Conservation (phyloP, 2,329 filamentous ascomycete species). For the Didymosphaeria variabile region DNA sequence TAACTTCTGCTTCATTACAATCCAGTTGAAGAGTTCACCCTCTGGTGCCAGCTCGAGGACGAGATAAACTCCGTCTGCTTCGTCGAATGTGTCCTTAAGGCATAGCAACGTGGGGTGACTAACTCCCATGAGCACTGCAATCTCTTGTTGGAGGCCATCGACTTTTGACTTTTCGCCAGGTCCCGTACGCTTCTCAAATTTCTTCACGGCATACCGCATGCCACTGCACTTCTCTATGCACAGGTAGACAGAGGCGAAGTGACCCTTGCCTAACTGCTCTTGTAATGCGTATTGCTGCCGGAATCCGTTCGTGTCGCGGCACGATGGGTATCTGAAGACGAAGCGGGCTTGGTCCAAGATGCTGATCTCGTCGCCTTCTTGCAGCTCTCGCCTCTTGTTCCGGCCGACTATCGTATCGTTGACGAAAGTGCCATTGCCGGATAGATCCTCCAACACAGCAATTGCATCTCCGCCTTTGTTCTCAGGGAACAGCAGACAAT, state of each 20-base stretch:
- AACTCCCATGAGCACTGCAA: slow-evolving; percentile 96
- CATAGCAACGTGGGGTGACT: slow-evolving; percentile 93
- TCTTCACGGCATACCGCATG: slow-evolving; percentile 87
- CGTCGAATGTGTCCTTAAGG: slow-evolving; percentile 93
- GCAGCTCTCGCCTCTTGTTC: slow-evolving; percentile 87
- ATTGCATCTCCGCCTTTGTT: slow-evolving; percentile 65
- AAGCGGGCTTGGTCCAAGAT: slow-evolving; percentile 87
- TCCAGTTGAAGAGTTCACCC: slow-evolving; percentile 95
- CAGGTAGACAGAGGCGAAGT: slow-evolving; percentile 92
- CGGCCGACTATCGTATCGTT: slow-evolving; percentile 91
- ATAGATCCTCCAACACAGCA: slow-evolving; percentile 90
- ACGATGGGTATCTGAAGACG: slow-evolving; percentile 83
- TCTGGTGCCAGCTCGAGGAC: slow-evolving; percentile 90
- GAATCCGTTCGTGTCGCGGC: slow-evolving; percentile 73
- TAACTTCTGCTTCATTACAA: slow-evolving; percentile 89
- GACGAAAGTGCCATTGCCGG: slow-evolving; percentile 95
- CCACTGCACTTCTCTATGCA: slow-evolving; percentile 88
- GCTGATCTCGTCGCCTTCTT: slow-evolving; percentile 90
- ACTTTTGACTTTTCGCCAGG: slow-evolving; percentile 83
- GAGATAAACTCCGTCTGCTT: slow-evolving; percentile 87
- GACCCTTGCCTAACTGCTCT: slow-evolving; percentile 89
- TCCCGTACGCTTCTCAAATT: slow-evolving; percentile 87
- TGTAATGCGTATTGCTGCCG: slow-evolving; percentile 84
- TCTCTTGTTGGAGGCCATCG: slow-evolving; percentile 91
- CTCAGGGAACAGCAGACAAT: slow-evolving; percentile 74